These are phyloP conservation scores for Stephania cephalantha DNA, from an alignment of 164 flowering plant species.

Conservation along the genomic window DNA sequence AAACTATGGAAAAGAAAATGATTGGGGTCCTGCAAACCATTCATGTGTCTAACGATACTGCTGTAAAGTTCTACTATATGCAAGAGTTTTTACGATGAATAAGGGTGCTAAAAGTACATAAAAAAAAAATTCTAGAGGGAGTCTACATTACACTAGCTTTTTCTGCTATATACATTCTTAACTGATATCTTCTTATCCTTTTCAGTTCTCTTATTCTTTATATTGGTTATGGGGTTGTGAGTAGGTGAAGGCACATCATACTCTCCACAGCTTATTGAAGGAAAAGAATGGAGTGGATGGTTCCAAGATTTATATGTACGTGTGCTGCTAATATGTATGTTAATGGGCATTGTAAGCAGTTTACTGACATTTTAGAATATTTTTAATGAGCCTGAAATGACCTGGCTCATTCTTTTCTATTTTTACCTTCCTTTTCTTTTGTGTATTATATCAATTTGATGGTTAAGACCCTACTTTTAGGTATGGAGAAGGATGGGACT, in stretches of 20 bases:
- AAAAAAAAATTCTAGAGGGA: background rate
- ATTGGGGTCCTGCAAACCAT: background rate
- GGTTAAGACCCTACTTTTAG: conserved; percentile 27
- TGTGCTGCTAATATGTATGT: background rate
- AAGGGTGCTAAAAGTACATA: background rate
- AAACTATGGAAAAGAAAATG: no score
- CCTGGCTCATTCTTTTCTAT: conserved; percentile 1
- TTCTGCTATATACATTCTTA: no score
- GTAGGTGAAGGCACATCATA: conserved; percentile 57
- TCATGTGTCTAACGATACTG: background rate
- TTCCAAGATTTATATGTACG: conserved; percentile 71
- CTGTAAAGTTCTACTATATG: background rate
- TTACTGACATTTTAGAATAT: background rate
- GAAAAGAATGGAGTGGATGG: conserved; percentile 73
- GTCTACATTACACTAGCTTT: no score
- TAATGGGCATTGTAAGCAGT: background rate
- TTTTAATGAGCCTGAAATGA: background rate
- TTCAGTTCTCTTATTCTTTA: background rate
- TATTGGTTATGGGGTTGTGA: background rate
- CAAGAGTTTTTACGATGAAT: background rate
- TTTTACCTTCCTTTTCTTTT: background rate
- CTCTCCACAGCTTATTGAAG: conserved; percentile 43
- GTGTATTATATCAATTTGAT: background rate
- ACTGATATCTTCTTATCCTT: background rate
- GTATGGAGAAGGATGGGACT: conserved; percentile 99